Percentiles rank a stretch among this genome's conserved stretches.
These are phyloP conservation scores for Apiotrichum montevideense DNA, from an alignment of 1,284 basidiomycete species.

Conservation along the genomic window DNA sequence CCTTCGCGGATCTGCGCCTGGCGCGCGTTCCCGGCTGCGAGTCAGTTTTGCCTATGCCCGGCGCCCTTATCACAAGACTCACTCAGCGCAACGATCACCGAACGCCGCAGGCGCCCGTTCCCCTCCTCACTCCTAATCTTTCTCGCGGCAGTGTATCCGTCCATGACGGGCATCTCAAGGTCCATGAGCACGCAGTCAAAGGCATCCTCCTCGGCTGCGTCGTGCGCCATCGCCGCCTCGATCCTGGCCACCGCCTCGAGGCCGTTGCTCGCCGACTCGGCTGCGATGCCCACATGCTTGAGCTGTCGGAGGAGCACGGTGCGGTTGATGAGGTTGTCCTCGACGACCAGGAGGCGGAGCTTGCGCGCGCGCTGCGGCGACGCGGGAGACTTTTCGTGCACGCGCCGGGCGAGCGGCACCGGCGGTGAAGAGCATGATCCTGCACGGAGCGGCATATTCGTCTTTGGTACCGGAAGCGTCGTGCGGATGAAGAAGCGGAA, in stretches of 20 bases:
- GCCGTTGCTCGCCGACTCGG: constrained; percentile 43
- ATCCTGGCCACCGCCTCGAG: constrained; percentile 46
- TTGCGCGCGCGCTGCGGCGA: neutral
- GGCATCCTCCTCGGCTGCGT: constrained; percentile 5
- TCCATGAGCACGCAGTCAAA: constrained; percentile 47
- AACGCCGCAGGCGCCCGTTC: neutral
- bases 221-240: constrained; percentile 16
- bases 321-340: constrained; percentile 43
- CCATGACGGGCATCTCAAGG: constrained; percentile 41
- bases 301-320: constrained; percentile 21
- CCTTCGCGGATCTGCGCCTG: constrained; percentile 16
- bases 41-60: neutral
- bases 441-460: too few relatives aligned
- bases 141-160: constrained; percentile 16
- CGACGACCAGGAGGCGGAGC: constrained; percentile 24
- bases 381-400: neutral
- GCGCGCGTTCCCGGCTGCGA: constrained; percentile 18
- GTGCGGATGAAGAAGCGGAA: constrained; percentile 37
- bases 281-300: constrained; percentile 11
- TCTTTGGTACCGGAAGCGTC: neutral
- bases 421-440: neutral
- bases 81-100: constrained; percentile 15
- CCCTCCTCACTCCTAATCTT: constrained; percentile 13
- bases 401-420: neutral
- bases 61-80: neutral